These are phyloP conservation scores for Mycena polygramma DNA, from an alignment of 768 basidiomycete genomes.

Conservation along the genomic window DNA sequence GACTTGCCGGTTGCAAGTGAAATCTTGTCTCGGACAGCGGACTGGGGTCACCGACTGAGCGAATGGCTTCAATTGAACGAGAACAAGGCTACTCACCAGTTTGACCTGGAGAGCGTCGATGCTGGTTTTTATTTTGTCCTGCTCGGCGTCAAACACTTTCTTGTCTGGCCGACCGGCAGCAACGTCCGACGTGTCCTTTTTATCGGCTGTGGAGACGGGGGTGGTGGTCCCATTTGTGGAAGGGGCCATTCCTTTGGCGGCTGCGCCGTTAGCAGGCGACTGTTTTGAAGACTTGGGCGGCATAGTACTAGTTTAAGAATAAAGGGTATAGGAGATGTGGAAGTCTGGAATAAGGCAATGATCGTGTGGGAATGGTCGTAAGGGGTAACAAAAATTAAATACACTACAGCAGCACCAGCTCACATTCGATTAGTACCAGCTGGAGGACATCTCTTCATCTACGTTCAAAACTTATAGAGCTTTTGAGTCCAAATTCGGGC, in stretches of 20 bases:
- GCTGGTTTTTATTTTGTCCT: constrained; percentile 83
- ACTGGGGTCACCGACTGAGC: constrained; percentile 55
- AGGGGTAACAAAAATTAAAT: too few relatives aligned
- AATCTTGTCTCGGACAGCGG: constrained; percentile 82
- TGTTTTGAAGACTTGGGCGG: constrained; percentile 68
- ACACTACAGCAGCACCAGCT: too few relatives aligned
- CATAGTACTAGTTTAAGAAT: constrained; percentile 46
- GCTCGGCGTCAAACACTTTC: constrained; percentile 85
- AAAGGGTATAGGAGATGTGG: constrained; percentile 39
- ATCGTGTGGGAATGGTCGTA: constrained; percentile 41
- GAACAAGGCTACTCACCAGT: constrained; percentile 69
- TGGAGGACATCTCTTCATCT: too few relatives aligned
- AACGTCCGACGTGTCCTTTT: constrained; percentile 60
- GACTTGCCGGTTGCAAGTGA: constrained; percentile 65
- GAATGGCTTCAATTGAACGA: constrained; percentile 21
- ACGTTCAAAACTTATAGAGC: not conserved
- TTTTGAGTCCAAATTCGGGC: not conserved
- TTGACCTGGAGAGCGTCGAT: constrained; percentile 87
- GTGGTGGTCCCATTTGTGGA: constrained; percentile 64
- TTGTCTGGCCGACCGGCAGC: constrained; percentile 83
- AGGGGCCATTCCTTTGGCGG: constrained; percentile 57
- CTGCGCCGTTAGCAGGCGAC: constrained; percentile 55
- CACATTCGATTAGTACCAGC: too few relatives aligned
- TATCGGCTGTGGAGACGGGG: constrained; percentile 56
- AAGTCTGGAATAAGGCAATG: constrained; percentile 30